phyloP scores from a whole-genome alignment of 2,329 filamentous ascomycete genomes.

The Sclerotinia sclerotiorum region DNA sequence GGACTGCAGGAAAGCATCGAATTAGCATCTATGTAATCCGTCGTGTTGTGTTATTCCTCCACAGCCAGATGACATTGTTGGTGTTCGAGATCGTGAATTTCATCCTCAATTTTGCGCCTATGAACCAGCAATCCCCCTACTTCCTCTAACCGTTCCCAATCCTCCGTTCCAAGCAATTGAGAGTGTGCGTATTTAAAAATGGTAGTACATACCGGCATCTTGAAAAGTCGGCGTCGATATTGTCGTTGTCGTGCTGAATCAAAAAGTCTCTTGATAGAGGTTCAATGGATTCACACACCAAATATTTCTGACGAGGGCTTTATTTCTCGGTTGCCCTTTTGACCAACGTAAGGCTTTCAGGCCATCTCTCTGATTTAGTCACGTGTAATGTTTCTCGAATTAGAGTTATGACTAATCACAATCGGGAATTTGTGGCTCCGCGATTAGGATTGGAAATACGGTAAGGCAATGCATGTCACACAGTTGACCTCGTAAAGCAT shows the following conservation, averaged over 20 bases:
- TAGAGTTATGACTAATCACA: conserved; percentile 20
- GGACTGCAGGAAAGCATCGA: conserved; percentile 60
- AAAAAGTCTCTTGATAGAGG: conserved; percentile 5
- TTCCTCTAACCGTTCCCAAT: neutral
- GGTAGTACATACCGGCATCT: conserved; percentile 53
- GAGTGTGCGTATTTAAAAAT: neutral
- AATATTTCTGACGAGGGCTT: conserved; percentile 25
- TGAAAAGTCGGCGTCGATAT: conserved; percentile 45
- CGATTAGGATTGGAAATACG: conserved; percentile 21
- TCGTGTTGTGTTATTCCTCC: conserved; percentile 21
- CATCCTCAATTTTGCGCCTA: conserved; percentile 1
- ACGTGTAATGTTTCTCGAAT: neutral
- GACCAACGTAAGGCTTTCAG: neutral
- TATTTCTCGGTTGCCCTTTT: conserved; percentile 23
- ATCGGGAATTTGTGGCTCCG: conserved; percentile 9
- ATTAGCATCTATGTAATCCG: conserved; percentile 29
- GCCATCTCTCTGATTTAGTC: neutral
- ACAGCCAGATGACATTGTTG: conserved; percentile 3
- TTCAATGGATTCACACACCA: conserved; percentile 15
- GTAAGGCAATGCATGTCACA: conserved; percentile 17
- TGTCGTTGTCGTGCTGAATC: conserved; percentile 22
- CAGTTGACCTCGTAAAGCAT: conserved; percentile 19
- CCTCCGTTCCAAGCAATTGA: neutral
- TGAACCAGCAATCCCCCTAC: neutral
- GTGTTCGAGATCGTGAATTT: conserved; percentile 9